phyloP scores from a whole-genome alignment of 164 flowering plant species.

The Magnolia kwangsiensis region DNA sequence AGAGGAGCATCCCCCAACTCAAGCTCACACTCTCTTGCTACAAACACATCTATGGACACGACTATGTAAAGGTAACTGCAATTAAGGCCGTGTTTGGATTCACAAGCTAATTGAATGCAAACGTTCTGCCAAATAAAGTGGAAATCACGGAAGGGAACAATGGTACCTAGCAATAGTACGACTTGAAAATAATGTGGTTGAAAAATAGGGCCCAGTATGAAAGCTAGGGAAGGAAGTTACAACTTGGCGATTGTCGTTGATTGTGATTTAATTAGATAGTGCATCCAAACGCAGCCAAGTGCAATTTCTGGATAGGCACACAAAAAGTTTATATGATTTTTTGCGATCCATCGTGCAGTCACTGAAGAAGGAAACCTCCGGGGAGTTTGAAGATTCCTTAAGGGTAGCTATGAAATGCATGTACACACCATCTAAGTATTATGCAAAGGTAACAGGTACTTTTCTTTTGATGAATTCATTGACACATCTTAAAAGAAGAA shows the following conservation, averaged over 20 bases:
- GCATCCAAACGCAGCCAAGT: neutral
- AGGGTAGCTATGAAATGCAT: slow-evolving; percentile 53
- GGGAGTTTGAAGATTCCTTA: slow-evolving; percentile 55
- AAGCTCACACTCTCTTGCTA: slow-evolving; percentile 54
- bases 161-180: neutral
- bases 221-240: neutral
- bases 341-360: slow-evolving; percentile 26
- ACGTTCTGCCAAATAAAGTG: neutral
- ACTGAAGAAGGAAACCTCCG: slow-evolving; percentile 33
- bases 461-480: neutral
- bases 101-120: neutral
- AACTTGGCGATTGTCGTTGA: no score
- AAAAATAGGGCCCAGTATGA: neutral
- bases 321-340: neutral
- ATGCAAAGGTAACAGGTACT: slow-evolving; percentile 47
- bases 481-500: neutral
- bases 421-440: slow-evolving; percentile 51
- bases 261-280: neutral
- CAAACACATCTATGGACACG: slow-evolving; percentile 69
- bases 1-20: slow-evolving; percentile 72
- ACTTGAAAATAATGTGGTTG: neutral
- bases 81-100: neutral
- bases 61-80: slow-evolving; percentile 45
- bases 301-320: neutral
- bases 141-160: neutral